These are phyloP conservation scores for Sphaerulina musiva DNA, from an alignment of 2,329 filamentous ascomycete species.

Conservation along the genomic window DNA sequence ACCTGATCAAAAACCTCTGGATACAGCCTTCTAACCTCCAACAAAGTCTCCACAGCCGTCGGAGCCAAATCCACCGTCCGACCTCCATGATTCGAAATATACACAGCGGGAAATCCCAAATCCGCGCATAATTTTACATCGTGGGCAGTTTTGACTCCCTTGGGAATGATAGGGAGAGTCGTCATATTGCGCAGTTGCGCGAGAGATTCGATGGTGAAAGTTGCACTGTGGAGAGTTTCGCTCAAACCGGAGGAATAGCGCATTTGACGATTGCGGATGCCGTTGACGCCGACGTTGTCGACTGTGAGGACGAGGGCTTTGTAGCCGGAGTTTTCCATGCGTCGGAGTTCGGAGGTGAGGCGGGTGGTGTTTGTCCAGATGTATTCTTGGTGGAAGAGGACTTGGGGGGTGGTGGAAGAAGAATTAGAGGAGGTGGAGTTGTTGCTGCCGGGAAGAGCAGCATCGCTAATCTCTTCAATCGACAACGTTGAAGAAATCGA, in stretches of 20 bases:
- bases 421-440: slow-evolving; percentile 15
- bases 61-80: slow-evolving; percentile 47
- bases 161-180: slow-evolving; percentile 21
- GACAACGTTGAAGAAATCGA: slow-evolving; percentile 34
- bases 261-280: slow-evolving; percentile 28
- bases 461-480: slow-evolving; percentile 32
- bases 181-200: slow-evolving; percentile 15
- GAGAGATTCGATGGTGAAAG: slow-evolving; percentile 14
- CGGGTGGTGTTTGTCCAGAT: slow-evolving; percentile 31
- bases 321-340: slow-evolving; percentile 33
- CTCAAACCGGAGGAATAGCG: slow-evolving; percentile 7
- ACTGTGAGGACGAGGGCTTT: slow-evolving; percentile 40
- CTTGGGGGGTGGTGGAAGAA: slow-evolving; percentile 21
- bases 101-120: slow-evolving; percentile 36
- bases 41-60: slow-evolving; percentile 65
- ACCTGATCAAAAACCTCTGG: slow-evolving; percentile 37
- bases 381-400: slow-evolving; percentile 41
- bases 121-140: slow-evolving; percentile 36
- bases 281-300: slow-evolving; percentile 37
- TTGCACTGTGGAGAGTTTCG: slow-evolving; percentile 9
- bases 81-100: slow-evolving; percentile 40
- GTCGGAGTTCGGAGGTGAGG: slow-evolving; percentile 31
- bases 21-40: slow-evolving; percentile 61
- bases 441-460: background rate
- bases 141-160: slow-evolving; percentile 38